Percentiles rank a stretch among this genome's conserved stretches.
phyloP scores from a whole-genome alignment of 2,329 filamentous ascomycete species.

The Colletotrichum phormii region DNA sequence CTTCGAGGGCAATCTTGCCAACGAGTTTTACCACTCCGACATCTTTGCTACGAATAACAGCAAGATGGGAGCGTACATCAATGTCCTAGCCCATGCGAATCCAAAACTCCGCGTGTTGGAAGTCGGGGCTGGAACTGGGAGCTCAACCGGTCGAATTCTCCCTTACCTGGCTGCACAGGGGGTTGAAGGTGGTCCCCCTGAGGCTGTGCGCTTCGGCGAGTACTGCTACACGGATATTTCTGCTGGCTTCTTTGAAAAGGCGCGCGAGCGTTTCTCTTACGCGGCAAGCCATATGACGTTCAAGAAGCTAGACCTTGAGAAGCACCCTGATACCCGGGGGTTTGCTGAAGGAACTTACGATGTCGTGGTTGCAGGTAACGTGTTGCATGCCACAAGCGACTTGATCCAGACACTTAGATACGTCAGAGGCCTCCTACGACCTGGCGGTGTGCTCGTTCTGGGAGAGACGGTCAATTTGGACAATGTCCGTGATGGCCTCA shows the following conservation, averaged over 20 bases:
- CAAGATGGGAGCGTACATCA: slow-evolving; percentile 15
- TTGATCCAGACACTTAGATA: slow-evolving; percentile 39
- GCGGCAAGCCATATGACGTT: slow-evolving; percentile 38
- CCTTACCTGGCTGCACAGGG: slow-evolving; percentile 40
- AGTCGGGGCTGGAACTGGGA: slow-evolving; percentile 56
- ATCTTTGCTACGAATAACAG: neutral
- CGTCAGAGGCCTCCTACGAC: slow-evolving; percentile 40
- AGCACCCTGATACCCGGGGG: slow-evolving; percentile 45
- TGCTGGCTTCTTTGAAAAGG: slow-evolving; percentile 53
- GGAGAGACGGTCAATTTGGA: slow-evolving; percentile 36
- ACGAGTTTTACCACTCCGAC: slow-evolving; percentile 5
- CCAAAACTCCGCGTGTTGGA: slow-evolving; percentile 46
- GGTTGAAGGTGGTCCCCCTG: slow-evolving; percentile 40
- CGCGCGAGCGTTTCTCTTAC: slow-evolving; percentile 43
- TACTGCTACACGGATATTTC: slow-evolving; percentile 53
- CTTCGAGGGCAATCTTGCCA: slow-evolving; percentile 9
- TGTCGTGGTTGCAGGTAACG: slow-evolving; percentile 47
- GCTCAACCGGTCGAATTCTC: slow-evolving; percentile 50
- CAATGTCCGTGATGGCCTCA: slow-evolving; percentile 35
- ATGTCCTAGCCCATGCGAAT: slow-evolving; percentile 42
- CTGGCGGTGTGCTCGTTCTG: slow-evolving; percentile 44
- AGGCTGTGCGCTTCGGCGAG: neutral
- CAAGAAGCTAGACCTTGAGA: slow-evolving; percentile 46
- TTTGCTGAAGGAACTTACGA: slow-evolving; percentile 48
- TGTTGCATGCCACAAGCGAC: slow-evolving; percentile 45